phyloP scores from a whole-genome alignment of 192 early-diverging fungal genomes.

The Haplosporangium gracile region DNA sequence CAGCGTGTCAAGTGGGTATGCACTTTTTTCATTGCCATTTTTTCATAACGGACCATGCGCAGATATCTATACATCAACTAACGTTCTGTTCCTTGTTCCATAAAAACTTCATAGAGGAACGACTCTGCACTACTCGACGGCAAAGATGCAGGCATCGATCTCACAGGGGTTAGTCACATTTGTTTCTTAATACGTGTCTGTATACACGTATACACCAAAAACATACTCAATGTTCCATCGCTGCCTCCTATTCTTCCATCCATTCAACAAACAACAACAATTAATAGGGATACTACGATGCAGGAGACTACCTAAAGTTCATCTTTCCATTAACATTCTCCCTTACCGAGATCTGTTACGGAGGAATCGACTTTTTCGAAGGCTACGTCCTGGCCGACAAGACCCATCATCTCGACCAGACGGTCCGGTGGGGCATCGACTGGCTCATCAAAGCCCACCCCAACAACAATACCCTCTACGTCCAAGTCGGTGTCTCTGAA shows the following conservation, averaged over 20 bases:
- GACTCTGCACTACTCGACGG: conserved; percentile 59
- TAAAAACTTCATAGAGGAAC: conserved; percentile 23
- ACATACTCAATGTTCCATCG: too few relatives aligned
- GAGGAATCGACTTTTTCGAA: conserved; percentile 66
- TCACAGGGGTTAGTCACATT: conserved; percentile 37
- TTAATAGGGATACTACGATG: conserved; percentile 58
- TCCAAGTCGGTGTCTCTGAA: conserved; percentile 59
- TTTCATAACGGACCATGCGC: not conserved
- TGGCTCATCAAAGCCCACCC: conserved; percentile 71
- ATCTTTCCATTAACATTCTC: conserved; percentile 64
- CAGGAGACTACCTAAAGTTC: conserved; percentile 72
- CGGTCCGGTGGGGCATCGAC: conserved; percentile 69
- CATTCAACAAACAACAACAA: not conserved
- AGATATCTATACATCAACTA: too few relatives aligned
- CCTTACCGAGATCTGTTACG: conserved; percentile 62
- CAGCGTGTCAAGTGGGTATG: conserved; percentile 64
- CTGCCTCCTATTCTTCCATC: not conserved
- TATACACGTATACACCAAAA: not conserved
- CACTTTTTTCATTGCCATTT: not conserved
- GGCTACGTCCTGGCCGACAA: conserved; percentile 62
- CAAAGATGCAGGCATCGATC: conserved; percentile 50
- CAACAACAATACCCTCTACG: conserved; percentile 60
- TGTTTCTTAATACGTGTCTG: not conserved
- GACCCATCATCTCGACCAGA: conserved; percentile 56
- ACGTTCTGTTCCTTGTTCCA: not conserved